Evolutionary conservation across 345 rosid genomes (phyloP), one percentile per base, ranked within the genome.

Genomic region (Populus pruinosa): DNA sequence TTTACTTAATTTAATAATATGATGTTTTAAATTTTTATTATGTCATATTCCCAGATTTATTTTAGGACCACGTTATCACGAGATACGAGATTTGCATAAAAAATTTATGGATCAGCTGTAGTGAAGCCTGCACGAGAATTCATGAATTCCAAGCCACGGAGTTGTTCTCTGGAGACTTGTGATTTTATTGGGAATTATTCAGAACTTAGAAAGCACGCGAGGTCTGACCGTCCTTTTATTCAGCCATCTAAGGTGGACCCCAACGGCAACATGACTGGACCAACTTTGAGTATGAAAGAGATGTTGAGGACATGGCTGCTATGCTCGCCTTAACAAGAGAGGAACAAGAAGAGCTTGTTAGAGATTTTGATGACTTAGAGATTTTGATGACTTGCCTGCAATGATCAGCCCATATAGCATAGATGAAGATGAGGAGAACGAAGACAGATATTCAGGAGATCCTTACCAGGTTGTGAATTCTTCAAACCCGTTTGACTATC

Each of bases 241-340:
- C 88, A 91, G 29, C 98, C 99, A 8, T 91, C 96, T 12, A 94
- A 93, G 69, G 81, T 89, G 74, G 98, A 96, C 80, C 96, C 53
- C 86, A 96, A 1, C 87, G 98, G 77, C 93, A 93, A 81, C 91
- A 80, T 75, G 96, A 91, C n/a, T 96, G 99, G 98, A 89, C 85
- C 73, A 87, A 82, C 73, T 88, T 93, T 10, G 98, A 93, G 88
- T 90, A 87, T 75, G 94, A 90, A 76, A 91, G 93, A 63, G 95
- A 89, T 77, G 89, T 87, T 65, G 93, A 88, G 64, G 99, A 96
- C 73, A 91, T 92, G 77, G 93, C 92, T 25, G 80, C 81, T 12
- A 11, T 3, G 33, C 9, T n/a, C 44, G 17, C 16, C 9, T 71
- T 18, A 6, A 7, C 23, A 23, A 35, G 1, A 14, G 38, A 13